Conservation (phyloP, 2,329 filamentous ascomycete species). For the Penicillium glabrum region DNA sequence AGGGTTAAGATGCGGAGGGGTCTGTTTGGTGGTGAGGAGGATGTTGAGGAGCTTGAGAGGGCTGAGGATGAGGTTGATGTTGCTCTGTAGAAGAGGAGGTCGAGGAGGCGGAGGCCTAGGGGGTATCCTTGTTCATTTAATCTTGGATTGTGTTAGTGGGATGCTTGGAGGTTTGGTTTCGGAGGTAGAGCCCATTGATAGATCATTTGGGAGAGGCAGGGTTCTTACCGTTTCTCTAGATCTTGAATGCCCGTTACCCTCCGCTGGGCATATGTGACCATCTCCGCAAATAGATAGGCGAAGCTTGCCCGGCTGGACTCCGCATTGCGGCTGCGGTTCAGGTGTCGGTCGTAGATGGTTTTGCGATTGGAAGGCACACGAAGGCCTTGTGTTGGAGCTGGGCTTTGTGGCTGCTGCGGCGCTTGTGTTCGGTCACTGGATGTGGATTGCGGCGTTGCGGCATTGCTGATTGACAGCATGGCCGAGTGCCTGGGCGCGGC, state of each 20-base stretch:
- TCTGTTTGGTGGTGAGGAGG: conserved; percentile 66
- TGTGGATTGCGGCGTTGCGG: conserved; percentile 19
- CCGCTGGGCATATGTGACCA: conserved; percentile 92
- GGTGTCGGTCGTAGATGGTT: conserved; percentile 94
- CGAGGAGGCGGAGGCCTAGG: conserved; percentile 89
- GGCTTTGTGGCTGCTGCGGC: conserved; percentile 48
- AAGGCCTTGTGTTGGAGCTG: conserved; percentile 56
- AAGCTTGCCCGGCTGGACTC: conserved; percentile 93
- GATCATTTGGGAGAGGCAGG: neutral
- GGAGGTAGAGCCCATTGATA: too few species aligned
- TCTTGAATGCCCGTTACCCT: conserved; percentile 91
- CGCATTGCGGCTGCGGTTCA: conserved; percentile 83
- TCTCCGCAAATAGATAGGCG: conserved; percentile 93
- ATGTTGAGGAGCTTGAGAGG: conserved; percentile 77
- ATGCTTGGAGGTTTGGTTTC: too few species aligned
- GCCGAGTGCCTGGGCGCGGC: conserved; percentile 31
- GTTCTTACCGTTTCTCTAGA: conserved; percentile 76
- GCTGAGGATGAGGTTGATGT: conserved; percentile 79
- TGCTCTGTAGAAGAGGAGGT: conserved; percentile 86
- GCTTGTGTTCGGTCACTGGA: conserved; percentile 26
- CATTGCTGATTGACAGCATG: conserved; percentile 34
- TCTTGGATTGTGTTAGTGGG: conserved; percentile 44
- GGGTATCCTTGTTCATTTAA: conserved; percentile 90
- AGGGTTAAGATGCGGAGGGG: conserved; percentile 87
- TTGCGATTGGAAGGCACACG: conserved; percentile 91